These are phyloP conservation scores for Oxytropis ochrocephala DNA, from an alignment of 306 rosid species.

Conservation along the genomic window DNA sequence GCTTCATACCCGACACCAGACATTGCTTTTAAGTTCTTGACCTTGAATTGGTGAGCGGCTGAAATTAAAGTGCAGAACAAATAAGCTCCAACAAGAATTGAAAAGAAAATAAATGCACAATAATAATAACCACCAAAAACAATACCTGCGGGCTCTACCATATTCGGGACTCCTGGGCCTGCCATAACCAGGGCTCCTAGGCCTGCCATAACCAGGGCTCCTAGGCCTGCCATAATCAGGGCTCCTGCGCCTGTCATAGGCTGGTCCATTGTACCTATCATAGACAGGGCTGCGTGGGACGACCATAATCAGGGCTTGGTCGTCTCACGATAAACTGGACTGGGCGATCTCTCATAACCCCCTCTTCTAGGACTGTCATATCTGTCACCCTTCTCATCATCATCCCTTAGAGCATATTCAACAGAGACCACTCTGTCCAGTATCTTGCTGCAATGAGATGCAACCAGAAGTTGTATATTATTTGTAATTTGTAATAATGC, in stretches of 20 bases:
- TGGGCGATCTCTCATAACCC: conserved; percentile 70
- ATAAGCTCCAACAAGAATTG: neutral
- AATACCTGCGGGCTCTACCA: conserved; percentile 55
- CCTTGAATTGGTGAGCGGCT: conserved; percentile 69
- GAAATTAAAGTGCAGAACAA: neutral
- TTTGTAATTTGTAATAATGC: neutral
- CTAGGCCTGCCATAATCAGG: conserved; percentile 27
- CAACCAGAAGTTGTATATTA: neutral
- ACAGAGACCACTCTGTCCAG: conserved; percentile 95
- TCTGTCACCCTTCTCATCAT: conserved; percentile 62
- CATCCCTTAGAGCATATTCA: conserved; percentile 94
- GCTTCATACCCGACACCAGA: conserved; percentile 9
- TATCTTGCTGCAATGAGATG: conserved; percentile 60
- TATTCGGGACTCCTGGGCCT: too few species aligned
- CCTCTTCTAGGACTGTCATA: conserved; percentile 81
- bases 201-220: conserved; percentile 36
- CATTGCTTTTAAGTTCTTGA: conserved; percentile 38
- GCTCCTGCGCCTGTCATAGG: conserved; percentile 44
- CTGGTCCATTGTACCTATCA: conserved; percentile 70
- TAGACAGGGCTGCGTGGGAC: conserved; percentile 66
- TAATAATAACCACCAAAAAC: neutral
- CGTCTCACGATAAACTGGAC: conserved; percentile 72
- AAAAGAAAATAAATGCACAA: neutral
- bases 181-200: too few species aligned
- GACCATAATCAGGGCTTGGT: conserved; percentile 90